Conservation (phyloP, 208 protist genomes). For the Phytomonas serpens region DNA sequence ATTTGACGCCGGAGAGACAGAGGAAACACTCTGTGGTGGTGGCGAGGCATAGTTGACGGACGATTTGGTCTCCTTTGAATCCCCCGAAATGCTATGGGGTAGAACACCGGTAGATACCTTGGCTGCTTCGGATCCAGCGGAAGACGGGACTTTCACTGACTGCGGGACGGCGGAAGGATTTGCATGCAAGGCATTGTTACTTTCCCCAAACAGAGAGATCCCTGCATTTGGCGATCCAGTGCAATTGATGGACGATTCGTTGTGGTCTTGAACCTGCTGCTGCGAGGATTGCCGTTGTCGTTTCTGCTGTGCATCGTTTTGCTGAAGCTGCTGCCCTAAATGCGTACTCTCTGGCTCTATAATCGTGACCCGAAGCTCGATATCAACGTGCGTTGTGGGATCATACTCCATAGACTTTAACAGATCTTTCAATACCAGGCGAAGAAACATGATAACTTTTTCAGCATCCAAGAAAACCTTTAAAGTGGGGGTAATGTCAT, state of each 20-base stretch:
- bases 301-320: neutral
- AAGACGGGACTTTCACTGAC: neutral
- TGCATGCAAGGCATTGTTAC: neutral
- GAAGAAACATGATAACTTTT: slow-evolving; percentile 41
- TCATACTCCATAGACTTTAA: slow-evolving; percentile 16
- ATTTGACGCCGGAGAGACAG: neutral
- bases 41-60: neutral
- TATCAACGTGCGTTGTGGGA: slow-evolving; percentile 17
- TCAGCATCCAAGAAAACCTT: slow-evolving; percentile 76
- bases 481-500: slow-evolving; percentile 31
- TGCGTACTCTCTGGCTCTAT: slow-evolving; percentile 27
- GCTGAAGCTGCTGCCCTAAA: neutral
- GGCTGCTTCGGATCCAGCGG: neutral
- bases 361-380: slow-evolving; percentile 37
- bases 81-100: neutral
- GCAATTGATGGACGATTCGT: neutral
- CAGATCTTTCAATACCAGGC: slow-evolving; percentile 30
- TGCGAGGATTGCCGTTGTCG: neutral
- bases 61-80: neutral
- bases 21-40: neutral
- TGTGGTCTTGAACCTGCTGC: neutral
- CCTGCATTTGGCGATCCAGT: neutral
- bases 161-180: neutral
- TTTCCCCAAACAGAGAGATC: neutral
- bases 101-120: neutral